Base-by-base conservation (phyloP, 345 rosid species). In the Salix arbutifolia region DNA sequence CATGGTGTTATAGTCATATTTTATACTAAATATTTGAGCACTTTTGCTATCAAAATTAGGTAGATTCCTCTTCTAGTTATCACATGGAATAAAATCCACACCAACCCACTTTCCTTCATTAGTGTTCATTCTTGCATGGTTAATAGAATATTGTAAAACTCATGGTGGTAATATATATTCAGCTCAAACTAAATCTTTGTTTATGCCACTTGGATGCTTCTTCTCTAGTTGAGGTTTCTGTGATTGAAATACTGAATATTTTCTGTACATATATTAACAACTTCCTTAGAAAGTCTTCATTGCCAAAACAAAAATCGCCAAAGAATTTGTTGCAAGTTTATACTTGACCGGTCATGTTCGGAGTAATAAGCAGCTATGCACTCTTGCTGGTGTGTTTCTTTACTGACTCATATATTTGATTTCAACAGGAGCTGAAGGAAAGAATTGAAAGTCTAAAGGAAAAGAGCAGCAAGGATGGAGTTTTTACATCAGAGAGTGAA, bases 391-490 rank as follows among this genome's bases (percentile, higher is more conserved):
- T 38, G 14, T 58, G 21, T 19, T 30, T 65, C 23, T 7, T 28
- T 8, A 18, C 3, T 61, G 52, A 23, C 1, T 61, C 10, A 42
- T 61, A 40, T 65, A 68, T 65, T 52, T 65, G 70, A 53, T 35
- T 28, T 23, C 69, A 50, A 70, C 81, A 94, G 98, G 98, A 94
- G 84, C 71, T 92, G 85, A 94, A 94, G 80, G 96, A 82, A 82
- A 85, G 93, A 88, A 94, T 94, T 42, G 88, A 92, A 75, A 73
- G 35, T 75, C 79, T 90, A 7, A 92, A 88, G 77, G 95, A 84
- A 74, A 88, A 74, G 75, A 89, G 87, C 30, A 80, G 84, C 52
- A 83, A 40, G 38, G 84, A 85, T 74, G 97, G 92, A 53, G 84
- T 79, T 42, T 83, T 87, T 52, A 72, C 91, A 61, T 88, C 93